Evolutionary conservation across 1,139 yeast genomes (phyloP).

Genomic region (Pichia sp.): DNA sequence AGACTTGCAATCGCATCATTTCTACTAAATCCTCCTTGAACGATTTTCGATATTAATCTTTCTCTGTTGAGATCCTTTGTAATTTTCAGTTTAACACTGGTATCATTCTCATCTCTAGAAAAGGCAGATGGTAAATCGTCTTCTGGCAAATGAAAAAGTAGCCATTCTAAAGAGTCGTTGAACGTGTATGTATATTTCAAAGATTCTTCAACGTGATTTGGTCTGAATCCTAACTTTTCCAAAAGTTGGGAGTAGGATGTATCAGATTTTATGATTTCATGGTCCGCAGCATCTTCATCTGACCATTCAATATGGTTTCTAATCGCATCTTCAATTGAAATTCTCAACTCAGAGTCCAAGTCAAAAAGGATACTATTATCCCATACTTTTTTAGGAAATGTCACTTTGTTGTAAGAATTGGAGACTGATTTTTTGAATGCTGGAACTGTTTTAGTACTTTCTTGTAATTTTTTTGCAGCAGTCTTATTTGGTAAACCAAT

Average conservation of each 20-base stretch:
- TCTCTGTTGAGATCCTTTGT: slow-evolving; percentile 38
- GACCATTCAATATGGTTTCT: slow-evolving; percentile 50
- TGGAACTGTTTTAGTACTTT: not conserved
- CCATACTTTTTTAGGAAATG: slow-evolving; percentile 60
- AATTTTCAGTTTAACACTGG: slow-evolving; percentile 40
- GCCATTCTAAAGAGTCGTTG: slow-evolving; percentile 64
- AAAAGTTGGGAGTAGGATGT: slow-evolving; percentile 22
- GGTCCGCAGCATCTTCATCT: slow-evolving; percentile 14
- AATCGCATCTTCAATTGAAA: slow-evolving; percentile 46
- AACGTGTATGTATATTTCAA: slow-evolving; percentile 49
- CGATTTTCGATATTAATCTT: slow-evolving; percentile 45
- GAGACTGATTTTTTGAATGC: not conserved
- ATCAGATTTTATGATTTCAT: slow-evolving; percentile 4
- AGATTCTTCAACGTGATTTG: slow-evolving; percentile 64
- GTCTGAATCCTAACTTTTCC: slow-evolving; percentile 55
- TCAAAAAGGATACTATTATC: slow-evolving; percentile 40
- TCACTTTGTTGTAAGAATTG: slow-evolving; percentile 13
- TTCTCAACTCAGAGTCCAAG: slow-evolving; percentile 40
- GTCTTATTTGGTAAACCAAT: not conserved
- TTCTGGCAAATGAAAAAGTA: slow-evolving; percentile 82
- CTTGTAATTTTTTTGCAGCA: not conserved
- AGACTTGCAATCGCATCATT: slow-evolving; percentile 51
- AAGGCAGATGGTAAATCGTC: slow-evolving; percentile 73
- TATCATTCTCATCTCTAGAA: slow-evolving; percentile 36
- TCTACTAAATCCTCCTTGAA: slow-evolving; percentile 61